Base-by-base conservation (phyloP, 2,329 filamentous ascomycete genomes). In the Nemania sp. region DNA sequence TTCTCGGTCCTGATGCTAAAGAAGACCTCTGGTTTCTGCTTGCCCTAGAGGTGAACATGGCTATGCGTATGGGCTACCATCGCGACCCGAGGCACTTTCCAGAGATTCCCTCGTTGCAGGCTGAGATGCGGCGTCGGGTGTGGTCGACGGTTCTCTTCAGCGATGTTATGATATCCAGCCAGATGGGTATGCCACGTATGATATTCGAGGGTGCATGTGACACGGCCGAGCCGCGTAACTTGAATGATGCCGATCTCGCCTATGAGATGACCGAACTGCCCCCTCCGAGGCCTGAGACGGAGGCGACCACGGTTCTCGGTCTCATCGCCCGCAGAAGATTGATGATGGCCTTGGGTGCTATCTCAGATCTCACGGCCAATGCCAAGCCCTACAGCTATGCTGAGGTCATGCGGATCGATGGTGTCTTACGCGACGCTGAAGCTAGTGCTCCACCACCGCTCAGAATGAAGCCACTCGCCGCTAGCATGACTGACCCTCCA, bases 51-150 rank as follows among this genome's bases (percentile, higher is more conserved):
- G 75, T 79, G 14, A 72, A 78, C 6, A 61, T 80, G 15, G 79
- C 78, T 3, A 77, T 81, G 73, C 71, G 77, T 33, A 80, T 81
- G 77, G 79, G 79, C 11, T 75, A 80, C 51, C 79, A 81, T 61
- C 72, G 78, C 42, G 79, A 81, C 60, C 72, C 78, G 4, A 70
- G 69, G 15, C 30, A 31, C 11, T 54, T 47, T 12, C 39, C 51
- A 1, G 19, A 28, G 37, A 75, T 81, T 51, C 69, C 75, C 2
- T 69, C 72, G 1, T 77, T 79, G 37, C 72, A 79, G 54, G 77
- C 74, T n/a, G 79, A 82, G 62, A 79, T 64, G 30, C 60, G 66
- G 9, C 65, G 66, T 5, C 64, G 66, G 36, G 50, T 65, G 3
- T 69, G 67, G 79, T 72, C 73, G 8, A 75, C 76, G 19, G 70